These are phyloP conservation scores for Canna indica DNA, from an alignment of 176 grass and related monocot genomes.

Conservation along the genomic window DNA sequence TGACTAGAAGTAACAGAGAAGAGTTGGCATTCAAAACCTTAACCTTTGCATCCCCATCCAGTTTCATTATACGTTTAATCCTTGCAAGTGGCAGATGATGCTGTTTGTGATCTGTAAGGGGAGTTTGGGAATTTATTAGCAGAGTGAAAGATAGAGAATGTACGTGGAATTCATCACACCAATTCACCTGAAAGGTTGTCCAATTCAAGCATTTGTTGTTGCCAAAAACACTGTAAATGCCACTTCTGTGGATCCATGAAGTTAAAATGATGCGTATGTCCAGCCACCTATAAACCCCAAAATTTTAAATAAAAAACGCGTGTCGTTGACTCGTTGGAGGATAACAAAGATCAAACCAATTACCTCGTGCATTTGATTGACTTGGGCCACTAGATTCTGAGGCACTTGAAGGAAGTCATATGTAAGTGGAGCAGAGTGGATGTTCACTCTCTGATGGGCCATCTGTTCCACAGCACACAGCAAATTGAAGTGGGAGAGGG, in stretches of 20 bases:
- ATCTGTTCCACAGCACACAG: not conserved
- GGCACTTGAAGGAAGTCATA: slow-evolving; percentile 6
- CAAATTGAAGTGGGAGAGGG: too few species aligned
- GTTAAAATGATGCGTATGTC: not conserved
- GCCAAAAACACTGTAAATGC: slow-evolving; percentile 13
- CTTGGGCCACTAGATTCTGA: not conserved
- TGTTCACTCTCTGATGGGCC: not conserved
- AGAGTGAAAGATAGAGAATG: not conserved
- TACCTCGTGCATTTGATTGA: not conserved
- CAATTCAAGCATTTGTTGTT: slow-evolving; percentile 3
- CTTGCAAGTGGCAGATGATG: slow-evolving; percentile 16
- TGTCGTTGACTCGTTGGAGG: too few species aligned
- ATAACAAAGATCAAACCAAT: not conserved
- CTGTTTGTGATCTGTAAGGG: not conserved
- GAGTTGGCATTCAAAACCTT: not conserved
- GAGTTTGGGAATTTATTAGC: not conserved
- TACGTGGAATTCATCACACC: too few species aligned
- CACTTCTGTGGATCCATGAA: not conserved
- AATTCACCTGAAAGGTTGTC: not conserved
- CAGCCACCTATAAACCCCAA: not conserved
- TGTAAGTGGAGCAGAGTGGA: not conserved
- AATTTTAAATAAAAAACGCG: too few species aligned
- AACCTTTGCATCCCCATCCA: slow-evolving; percentile 16
- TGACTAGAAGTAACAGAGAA: not conserved
- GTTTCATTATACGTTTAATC: slow-evolving; percentile 21